Evolutionary conservation across 176 grass and related monocot genomes (phyloP).

Genomic region (Rhynchospora tenuis): DNA sequence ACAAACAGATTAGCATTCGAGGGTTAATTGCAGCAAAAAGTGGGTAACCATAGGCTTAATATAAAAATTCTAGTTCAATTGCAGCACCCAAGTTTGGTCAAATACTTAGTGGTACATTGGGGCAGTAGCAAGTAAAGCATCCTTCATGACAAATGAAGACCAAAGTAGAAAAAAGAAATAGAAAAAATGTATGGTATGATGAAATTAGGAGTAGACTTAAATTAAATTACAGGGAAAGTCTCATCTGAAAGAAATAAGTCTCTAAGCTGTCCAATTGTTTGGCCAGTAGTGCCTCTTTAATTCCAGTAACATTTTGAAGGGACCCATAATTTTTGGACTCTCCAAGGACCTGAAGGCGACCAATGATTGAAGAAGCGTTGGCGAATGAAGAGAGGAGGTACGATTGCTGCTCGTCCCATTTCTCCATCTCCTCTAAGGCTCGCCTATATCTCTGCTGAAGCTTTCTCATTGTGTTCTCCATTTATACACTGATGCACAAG

Average conservation of each 20-base stretch:
- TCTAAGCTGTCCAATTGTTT: slow-evolving; percentile 64
- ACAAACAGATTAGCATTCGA: not conserved
- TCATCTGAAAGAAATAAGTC: slow-evolving; percentile 46
- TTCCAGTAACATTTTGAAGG: slow-evolving; percentile 36
- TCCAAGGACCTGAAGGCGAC: slow-evolving; percentile 50
- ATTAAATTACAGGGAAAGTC: slow-evolving; percentile 40
- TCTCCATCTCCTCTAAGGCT: slow-evolving; percentile 37
- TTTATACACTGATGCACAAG: not conserved
- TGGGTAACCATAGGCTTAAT: too few relatives aligned
- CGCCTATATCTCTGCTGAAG: slow-evolving; percentile 59
- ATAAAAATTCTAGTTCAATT: not conserved
- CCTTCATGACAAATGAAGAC: not conserved
- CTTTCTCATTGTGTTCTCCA: slow-evolving; percentile 61
- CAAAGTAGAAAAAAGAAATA: not conserved
- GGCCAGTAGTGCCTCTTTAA: slow-evolving; percentile 53
- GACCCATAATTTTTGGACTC: slow-evolving; percentile 61
- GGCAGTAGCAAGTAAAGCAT: not conserved
- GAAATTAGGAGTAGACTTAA: not conserved
- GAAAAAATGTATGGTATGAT: not conserved
- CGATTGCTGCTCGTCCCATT: slow-evolving; percentile 62
- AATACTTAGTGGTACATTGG: not conserved
- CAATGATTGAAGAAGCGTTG: slow-evolving; percentile 41
- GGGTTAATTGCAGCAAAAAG: too few relatives aligned
- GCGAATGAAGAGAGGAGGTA: slow-evolving; percentile 42
- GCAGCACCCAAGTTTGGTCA: not conserved